Percentiles rank a stretch among this genome's conserved stretches.
These are phyloP conservation scores for Paracoccidioides lutzii DNA, from an alignment of 2,329 filamentous ascomycete genomes.

Conservation along the genomic window DNA sequence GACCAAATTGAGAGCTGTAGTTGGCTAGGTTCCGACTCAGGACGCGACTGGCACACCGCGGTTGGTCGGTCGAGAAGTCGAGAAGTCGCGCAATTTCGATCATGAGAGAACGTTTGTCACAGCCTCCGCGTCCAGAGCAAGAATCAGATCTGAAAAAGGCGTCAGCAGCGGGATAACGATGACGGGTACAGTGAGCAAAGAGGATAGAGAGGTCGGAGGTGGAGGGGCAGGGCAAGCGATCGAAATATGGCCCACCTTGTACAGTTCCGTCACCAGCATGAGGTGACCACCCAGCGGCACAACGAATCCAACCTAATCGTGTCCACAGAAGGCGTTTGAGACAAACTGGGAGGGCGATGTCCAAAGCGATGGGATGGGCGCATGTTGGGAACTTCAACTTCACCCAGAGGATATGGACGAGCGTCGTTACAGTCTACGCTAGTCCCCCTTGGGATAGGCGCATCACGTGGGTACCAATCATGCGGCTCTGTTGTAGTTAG, in stretches of 20 bases:
- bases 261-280: constrained; percentile 1
- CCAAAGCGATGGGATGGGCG: constrained; percentile 4
- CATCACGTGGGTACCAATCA: constrained; percentile 7
- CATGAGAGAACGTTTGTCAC: constrained; percentile 22
- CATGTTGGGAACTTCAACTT: constrained; percentile 8
- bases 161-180: constrained; percentile 5
- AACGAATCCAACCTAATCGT: neutral
- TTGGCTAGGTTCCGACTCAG: constrained; percentile 15
- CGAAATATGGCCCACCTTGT: constrained; percentile 4
- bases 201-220: neutral
- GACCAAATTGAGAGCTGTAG: constrained; percentile 6
- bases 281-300: constrained; percentile 5
- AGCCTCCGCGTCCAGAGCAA: constrained; percentile 3
- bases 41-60: constrained; percentile 24
- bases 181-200: neutral
- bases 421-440: constrained; percentile 10
- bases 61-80: constrained; percentile 19
- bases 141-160: neutral
- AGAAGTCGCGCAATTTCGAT: constrained; percentile 18
- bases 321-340: neutral
- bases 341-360: neutral
- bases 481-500: constrained; percentile 5
- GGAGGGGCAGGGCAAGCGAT: constrained; percentile 4
- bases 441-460: neutral
- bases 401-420: constrained; percentile 6